A percentile compares a stretch with the other conserved stretches of the same genome.
These are phyloP conservation scores for Hirsutella minnesotensis DNA, from an alignment of 2,329 filamentous ascomycete genomes.

Conservation along the genomic window DNA sequence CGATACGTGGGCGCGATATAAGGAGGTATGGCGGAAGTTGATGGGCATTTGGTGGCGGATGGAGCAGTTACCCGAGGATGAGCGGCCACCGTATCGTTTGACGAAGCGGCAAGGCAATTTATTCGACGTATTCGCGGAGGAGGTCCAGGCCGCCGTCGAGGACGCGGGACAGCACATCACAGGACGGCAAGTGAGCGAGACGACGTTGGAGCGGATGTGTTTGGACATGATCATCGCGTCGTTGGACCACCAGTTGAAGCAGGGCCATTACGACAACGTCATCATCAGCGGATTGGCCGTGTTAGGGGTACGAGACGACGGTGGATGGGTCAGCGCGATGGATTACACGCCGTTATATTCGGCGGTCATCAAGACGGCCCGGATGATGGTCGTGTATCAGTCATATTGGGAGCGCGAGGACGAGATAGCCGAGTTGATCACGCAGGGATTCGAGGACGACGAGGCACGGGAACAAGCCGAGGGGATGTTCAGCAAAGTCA, in stretches of 20 bases:
- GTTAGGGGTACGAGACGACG: constrained; percentile 3
- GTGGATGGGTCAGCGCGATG: not conserved
- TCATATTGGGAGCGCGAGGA: constrained; percentile 3
- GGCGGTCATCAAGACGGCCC: constrained; percentile 7
- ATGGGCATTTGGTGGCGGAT: constrained; percentile 1
- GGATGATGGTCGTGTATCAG: constrained; percentile 6
- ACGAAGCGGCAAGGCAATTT: too few species aligned
- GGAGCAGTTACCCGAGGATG: too few species aligned
- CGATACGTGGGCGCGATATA: constrained; percentile 5
- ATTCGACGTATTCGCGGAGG: too few species aligned
- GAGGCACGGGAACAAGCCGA: not conserved
- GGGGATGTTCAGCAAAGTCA: constrained; percentile 4
- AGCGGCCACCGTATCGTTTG: too few species aligned
- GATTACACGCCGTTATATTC: constrained; percentile 8
- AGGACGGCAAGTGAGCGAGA: too few species aligned
- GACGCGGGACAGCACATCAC: too few species aligned
- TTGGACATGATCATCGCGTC: not conserved
- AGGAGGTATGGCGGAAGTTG: constrained; percentile 1
- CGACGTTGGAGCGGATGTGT: not conserved
- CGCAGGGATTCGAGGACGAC: not conserved
- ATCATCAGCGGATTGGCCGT: constrained; percentile 6
- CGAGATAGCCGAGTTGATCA: not conserved
- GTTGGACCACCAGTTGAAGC: too few species aligned
- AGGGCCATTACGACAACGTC: constrained; percentile 4
- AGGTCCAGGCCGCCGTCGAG: too few species aligned